A percentile compares a stretch with the other conserved stretches of the same genome.
Conservation (phyloP, 169 alveolate species). For the Eimeria necatrix region DNA sequence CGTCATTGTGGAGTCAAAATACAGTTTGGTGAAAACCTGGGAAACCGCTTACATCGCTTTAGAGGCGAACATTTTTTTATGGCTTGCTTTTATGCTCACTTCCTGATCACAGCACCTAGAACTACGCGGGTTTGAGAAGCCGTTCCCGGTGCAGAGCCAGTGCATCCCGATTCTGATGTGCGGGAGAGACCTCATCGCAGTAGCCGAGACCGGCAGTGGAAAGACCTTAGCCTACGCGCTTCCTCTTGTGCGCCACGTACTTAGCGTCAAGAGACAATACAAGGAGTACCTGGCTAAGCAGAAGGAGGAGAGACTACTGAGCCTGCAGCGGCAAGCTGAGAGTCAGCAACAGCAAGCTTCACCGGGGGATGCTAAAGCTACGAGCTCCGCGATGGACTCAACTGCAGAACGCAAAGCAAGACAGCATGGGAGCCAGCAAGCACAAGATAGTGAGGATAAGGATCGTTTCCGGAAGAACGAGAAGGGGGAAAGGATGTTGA, state of each 20-base stretch:
- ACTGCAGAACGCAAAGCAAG: constrained; percentile 34
- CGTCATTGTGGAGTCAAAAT: no score
- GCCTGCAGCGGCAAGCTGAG: constrained; percentile 53
- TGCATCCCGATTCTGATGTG: constrained; percentile 95
- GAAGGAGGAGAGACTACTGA: constrained; percentile 62
- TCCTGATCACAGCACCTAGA: constrained; percentile 85
- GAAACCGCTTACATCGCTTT: no score
- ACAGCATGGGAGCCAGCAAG: constrained; percentile 41
- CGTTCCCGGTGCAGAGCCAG: constrained; percentile 98
- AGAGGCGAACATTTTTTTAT: no score
- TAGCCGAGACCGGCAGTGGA: constrained; percentile 99
- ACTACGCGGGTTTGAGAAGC: constrained; percentile 94
- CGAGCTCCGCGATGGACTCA: background rate
- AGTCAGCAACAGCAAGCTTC: constrained; percentile 2
- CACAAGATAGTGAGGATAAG: constrained; percentile 31
- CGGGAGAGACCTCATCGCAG: constrained; percentile 98
- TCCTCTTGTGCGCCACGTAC: constrained; percentile 97
- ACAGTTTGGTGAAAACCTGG: no score
- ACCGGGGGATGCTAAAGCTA: constrained; percentile 26
- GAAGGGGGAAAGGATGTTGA: constrained; percentile 68
- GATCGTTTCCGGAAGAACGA: constrained; percentile 65
- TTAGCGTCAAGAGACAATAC: constrained; percentile 94
- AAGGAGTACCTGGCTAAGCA: constrained; percentile 74
- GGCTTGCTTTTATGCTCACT: background rate
- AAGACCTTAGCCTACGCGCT: constrained; percentile 98